Conservation (phyloP, 2,329 filamentous ascomycete species). For the Microcera coccophila region DNA sequence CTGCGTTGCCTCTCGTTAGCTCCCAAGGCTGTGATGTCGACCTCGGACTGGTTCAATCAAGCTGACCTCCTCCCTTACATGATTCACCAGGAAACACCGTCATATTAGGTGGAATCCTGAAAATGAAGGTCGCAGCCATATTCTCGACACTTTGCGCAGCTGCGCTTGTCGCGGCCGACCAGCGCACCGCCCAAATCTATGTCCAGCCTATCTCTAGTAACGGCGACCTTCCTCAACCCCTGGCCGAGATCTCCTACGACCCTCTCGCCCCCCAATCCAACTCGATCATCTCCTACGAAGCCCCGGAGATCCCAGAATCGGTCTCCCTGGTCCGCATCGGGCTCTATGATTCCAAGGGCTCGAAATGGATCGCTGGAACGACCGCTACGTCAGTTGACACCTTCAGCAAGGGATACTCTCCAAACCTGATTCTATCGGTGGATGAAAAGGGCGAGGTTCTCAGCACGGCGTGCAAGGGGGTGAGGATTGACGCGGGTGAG, state of each 20-base stretch:
- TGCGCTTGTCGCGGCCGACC: slow-evolving; percentile 36
- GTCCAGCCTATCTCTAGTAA: slow-evolving; percentile 47
- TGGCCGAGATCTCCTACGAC: slow-evolving; percentile 57
- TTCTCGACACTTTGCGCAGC: slow-evolving; percentile 43
- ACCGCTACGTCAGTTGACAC: slow-evolving; percentile 54
- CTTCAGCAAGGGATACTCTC: slow-evolving; percentile 59
- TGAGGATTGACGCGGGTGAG: slow-evolving; percentile 58
- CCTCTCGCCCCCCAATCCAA: slow-evolving; percentile 40
- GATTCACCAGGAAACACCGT: too few relatives aligned
- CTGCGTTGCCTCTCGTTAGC: too few relatives aligned
- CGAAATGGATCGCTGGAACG: slow-evolving; percentile 51
- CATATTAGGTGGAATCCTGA: slow-evolving; percentile 3
- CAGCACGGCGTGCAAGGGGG: slow-evolving; percentile 52
- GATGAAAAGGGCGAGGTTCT: slow-evolving; percentile 43
- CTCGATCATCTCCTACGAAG: slow-evolving; percentile 52
- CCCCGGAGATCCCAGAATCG: slow-evolving; percentile 48
- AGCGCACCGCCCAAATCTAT: slow-evolving; percentile 50
- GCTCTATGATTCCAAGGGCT: slow-evolving; percentile 47
- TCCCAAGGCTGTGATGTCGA: slow-evolving; percentile 12
- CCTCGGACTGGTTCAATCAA: slow-evolving; percentile 12
- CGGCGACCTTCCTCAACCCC: slow-evolving; percentile 34
- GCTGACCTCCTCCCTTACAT: neutral
- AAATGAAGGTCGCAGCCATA: slow-evolving; percentile 42
- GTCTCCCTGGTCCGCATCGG: slow-evolving; percentile 54
- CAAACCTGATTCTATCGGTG: slow-evolving; percentile 52